Conservation (phyloP, 1,284 basidiomycete species). For the Wallemia hederae region DNA sequence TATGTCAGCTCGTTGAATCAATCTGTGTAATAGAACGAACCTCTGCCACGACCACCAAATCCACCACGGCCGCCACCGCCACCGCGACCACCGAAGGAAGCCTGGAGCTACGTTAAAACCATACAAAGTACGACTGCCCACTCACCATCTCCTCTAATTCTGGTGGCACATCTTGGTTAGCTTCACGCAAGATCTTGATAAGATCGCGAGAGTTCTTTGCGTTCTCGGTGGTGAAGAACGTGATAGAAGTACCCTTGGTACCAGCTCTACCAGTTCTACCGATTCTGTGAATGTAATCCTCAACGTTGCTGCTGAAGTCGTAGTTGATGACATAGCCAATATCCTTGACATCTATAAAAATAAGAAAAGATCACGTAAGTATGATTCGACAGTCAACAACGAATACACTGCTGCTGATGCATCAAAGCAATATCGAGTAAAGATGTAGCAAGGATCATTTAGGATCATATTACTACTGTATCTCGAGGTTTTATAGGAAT, state of each 20-base stretch:
- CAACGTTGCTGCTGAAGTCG: conserved; percentile 87
- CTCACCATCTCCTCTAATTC: conserved; percentile 80
- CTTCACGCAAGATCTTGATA: conserved; percentile 60
- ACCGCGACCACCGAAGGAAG: conserved; percentile 18
- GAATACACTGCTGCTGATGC: conserved; percentile 17
- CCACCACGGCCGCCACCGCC: conserved; percentile 25
- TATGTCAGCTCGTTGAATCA: background rate
- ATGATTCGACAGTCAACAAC: conserved; percentile 4
- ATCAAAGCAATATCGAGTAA: background rate
- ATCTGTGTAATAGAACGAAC: background rate
- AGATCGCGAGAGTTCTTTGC: conserved; percentile 80
- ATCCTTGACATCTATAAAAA: conserved; percentile 16
- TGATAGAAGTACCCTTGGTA: conserved; percentile 47
- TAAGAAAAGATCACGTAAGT: conserved; percentile 4
- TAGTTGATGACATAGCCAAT: conserved; percentile 14
- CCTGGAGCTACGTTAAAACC: conserved; percentile 7
- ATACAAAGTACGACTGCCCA: conserved; percentile 24
- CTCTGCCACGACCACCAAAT: conserved; percentile 17
- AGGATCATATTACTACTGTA: background rate
- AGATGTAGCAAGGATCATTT: too few relatives aligned
- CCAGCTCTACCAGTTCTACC: conserved; percentile 90
- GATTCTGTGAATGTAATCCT: conserved; percentile 94
- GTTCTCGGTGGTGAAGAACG: conserved; percentile 44
- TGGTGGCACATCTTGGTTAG: conserved; percentile 58
- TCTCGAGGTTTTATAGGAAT: conserved; percentile 1